phyloP scores from a whole-genome alignment of 2,329 filamentous ascomycete species.

The Penicillium aurantiogriseum region DNA sequence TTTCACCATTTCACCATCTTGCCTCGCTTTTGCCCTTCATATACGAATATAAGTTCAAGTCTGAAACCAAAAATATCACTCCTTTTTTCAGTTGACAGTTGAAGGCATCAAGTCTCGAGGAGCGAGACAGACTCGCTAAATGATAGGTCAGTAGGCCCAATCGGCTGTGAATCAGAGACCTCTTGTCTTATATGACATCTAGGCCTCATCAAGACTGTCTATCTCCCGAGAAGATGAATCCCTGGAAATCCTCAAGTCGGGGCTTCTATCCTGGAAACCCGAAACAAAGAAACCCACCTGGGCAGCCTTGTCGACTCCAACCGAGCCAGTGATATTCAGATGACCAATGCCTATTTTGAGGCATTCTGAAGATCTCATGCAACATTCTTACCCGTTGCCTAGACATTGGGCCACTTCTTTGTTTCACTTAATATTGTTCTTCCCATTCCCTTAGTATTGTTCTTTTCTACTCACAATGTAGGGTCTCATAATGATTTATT shows the following conservation, averaged over 20 bases:
- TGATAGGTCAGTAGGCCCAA: not conserved
- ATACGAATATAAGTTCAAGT: not conserved
- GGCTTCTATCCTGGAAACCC: not conserved
- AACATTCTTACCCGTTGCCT: not conserved
- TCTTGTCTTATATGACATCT: not conserved
- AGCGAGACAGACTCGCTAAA: not conserved
- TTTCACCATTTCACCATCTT: not conserved
- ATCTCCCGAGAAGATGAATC: not conserved
- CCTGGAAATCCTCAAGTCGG: not conserved
- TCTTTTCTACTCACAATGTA: constrained; percentile 11
- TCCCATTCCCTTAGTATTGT: constrained; percentile 26
- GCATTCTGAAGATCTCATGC: constrained; percentile 2
- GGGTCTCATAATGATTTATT: not conserved
- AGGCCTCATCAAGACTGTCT: not conserved
- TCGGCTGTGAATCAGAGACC: not conserved
- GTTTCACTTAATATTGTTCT: constrained; percentile 29
- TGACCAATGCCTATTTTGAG: not conserved
- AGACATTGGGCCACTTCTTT: constrained; percentile 1
- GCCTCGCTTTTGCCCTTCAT: not conserved
- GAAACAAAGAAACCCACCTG: constrained; percentile 1
- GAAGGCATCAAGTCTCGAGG: not conserved
- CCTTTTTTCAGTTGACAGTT: not conserved
- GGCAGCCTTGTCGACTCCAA: not conserved
- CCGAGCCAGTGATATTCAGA: not conserved
- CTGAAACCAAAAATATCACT: not conserved